Percentiles rank a stretch among this genome's conserved stretches.
Evolutionary conservation across 176 grass and related monocot genomes (phyloP).

Genomic region (Rhynchospora breviuscula): DNA sequence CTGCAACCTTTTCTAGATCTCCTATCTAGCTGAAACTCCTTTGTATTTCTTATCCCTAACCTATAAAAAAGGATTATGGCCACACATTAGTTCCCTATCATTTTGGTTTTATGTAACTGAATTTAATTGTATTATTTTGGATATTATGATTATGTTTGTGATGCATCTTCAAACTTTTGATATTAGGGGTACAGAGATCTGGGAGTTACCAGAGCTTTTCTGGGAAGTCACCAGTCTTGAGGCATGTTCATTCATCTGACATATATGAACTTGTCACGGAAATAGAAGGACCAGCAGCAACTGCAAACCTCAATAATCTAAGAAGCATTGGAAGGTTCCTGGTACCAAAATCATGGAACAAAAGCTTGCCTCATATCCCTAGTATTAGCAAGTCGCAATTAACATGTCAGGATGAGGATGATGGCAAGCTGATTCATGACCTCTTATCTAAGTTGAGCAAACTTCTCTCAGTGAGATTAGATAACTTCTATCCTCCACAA

Average conservation of each 20-base stretch:
- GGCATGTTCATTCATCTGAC: neutral
- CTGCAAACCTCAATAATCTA: neutral
- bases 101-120: neutral
- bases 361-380: neutral
- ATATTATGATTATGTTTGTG: neutral
- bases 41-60: neutral
- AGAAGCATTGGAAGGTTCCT: neutral
- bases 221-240: neutral
- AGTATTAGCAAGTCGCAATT: neutral
- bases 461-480: neutral
- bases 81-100: neutral
- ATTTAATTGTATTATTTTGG: neutral
- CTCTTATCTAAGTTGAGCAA: neutral
- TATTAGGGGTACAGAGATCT: fast-evolving
- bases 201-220: neutral
- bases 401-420: neutral
- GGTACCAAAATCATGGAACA: neutral
- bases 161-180: neutral
- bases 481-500: neutral
- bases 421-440: neutral
- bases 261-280: fast-evolving
- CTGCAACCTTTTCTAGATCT: neutral
- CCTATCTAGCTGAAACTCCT: neutral
- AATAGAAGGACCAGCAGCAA: neutral
- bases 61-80: neutral